These are phyloP conservation scores for Dissophora globulifera DNA, from an alignment of 192 early-diverging fungal species.

Conservation along the genomic window DNA sequence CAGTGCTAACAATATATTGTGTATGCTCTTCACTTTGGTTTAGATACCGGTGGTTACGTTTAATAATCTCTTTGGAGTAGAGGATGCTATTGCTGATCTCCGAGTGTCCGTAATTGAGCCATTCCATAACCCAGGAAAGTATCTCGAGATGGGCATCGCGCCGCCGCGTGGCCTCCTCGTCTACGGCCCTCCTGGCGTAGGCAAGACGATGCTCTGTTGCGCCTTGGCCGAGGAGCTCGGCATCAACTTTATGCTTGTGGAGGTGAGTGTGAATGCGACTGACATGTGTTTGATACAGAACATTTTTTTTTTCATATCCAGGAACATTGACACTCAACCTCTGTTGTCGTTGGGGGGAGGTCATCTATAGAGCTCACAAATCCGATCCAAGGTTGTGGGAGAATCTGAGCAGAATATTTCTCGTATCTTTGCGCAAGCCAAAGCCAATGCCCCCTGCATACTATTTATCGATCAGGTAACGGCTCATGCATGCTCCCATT, in stretches of 20 bases:
- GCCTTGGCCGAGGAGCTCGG: constrained; percentile 82
- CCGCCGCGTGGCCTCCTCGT: constrained; percentile 85
- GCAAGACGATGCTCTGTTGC: constrained; percentile 90
- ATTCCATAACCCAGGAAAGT: constrained; percentile 61
- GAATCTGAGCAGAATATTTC: constrained; percentile 91
- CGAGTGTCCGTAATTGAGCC: constrained; percentile 69
- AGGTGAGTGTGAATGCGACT: too few relatives aligned
- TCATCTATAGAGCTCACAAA: constrained; percentile 71
- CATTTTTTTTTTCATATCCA: too few relatives aligned
- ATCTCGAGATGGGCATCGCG: constrained; percentile 68
- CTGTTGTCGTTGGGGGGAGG: constrained; percentile 6
- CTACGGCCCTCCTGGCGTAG: constrained; percentile 89
- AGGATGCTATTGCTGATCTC: constrained; percentile 70
- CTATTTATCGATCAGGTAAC: constrained; percentile 91
- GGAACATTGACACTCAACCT: too few relatives aligned
- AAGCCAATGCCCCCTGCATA: constrained; percentile 86
- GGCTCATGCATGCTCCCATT: too few relatives aligned
- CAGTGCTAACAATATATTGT: too few relatives aligned
- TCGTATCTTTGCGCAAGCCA: constrained; percentile 84
- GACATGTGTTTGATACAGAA: too few relatives aligned
- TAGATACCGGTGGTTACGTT: constrained; percentile 74
- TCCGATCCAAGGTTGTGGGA: constrained; percentile 94
- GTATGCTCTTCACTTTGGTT: too few relatives aligned
- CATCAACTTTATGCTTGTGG: constrained; percentile 86
- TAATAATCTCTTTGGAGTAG: constrained; percentile 81